Conservation (phyloP, 2,329 filamentous ascomycete species). For the Knufia fluminis region DNA sequence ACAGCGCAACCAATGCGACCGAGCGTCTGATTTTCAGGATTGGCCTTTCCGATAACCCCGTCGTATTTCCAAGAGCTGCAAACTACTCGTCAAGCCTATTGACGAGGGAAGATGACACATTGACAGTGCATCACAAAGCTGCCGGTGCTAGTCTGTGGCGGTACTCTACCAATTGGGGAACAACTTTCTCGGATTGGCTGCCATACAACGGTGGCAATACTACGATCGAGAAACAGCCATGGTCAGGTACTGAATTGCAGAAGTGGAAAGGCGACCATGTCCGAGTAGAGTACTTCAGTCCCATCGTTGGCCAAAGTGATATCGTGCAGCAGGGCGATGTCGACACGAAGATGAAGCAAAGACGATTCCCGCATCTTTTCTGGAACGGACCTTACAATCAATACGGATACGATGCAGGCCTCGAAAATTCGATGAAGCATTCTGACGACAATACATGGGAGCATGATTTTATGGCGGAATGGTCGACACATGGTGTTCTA, state of each 20-base stretch:
- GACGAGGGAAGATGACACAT: constrained; percentile 30
- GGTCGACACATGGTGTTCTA: constrained; percentile 40
- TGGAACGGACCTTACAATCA: constrained; percentile 55
- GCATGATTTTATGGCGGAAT: constrained; percentile 54
- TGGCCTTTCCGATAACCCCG: constrained; percentile 49
- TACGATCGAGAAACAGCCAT: constrained; percentile 40
- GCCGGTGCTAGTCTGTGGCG: constrained; percentile 54
- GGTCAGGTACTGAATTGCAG: constrained; percentile 51
- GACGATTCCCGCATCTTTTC: constrained; percentile 54
- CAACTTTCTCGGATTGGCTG: constrained; percentile 50
- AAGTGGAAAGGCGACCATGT: constrained; percentile 54
- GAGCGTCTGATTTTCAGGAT: constrained; percentile 56
- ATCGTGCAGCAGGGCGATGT: constrained; percentile 53
- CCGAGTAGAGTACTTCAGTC: constrained; percentile 55
- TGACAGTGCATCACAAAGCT: constrained; percentile 50
- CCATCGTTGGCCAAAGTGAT: constrained; percentile 48
- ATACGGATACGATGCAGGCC: constrained; percentile 54
- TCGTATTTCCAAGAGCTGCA: constrained; percentile 47
- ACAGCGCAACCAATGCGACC: constrained; percentile 40
- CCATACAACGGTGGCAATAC: constrained; percentile 46
- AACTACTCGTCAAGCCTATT: constrained; percentile 52
- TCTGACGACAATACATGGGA: constrained; percentile 45
- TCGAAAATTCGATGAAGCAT: constrained; percentile 45
- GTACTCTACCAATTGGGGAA: constrained; percentile 54
- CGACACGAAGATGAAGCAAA: constrained; percentile 31